phyloP scores from a whole-genome alignment of 2,329 filamentous ascomycete species.

The Penicillium frequentans region DNA sequence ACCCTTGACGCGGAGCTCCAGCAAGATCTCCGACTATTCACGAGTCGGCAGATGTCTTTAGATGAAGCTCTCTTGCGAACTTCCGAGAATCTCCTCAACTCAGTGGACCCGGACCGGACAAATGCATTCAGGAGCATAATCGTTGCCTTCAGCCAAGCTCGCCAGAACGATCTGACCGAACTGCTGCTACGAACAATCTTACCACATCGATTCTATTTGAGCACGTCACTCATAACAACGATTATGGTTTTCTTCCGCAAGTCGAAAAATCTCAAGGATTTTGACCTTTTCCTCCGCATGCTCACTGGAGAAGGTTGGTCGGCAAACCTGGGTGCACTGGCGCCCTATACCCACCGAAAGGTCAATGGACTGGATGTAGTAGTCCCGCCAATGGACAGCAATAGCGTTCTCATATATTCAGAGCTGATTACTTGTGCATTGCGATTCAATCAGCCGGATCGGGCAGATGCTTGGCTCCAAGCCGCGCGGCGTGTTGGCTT shows the following conservation, averaged over 20 bases:
- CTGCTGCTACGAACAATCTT: slow-evolving; percentile 40
- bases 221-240: slow-evolving; percentile 35
- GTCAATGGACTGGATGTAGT: slow-evolving; percentile 40
- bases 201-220: slow-evolving; percentile 39
- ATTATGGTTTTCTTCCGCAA: slow-evolving; percentile 41
- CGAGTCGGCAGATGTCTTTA: slow-evolving; percentile 31
- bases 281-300: slow-evolving; percentile 41
- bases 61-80: slow-evolving; percentile 37
- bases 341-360: slow-evolving; percentile 24
- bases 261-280: slow-evolving; percentile 41
- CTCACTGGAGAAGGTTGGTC: slow-evolving; percentile 36
- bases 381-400: slow-evolving; percentile 34
- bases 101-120: slow-evolving; percentile 38
- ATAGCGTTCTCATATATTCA: slow-evolving; percentile 35
- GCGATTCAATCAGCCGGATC: slow-evolving; percentile 42
- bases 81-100: slow-evolving; percentile 36
- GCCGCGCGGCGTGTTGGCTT: slow-evolving; percentile 36
- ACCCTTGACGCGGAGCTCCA: slow-evolving; percentile 31
- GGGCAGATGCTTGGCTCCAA: slow-evolving; percentile 43
- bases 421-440: slow-evolving; percentile 39
- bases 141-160: slow-evolving; percentile 37
- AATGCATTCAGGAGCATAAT: slow-evolving; percentile 35
- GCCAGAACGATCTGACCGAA: slow-evolving; percentile 42
- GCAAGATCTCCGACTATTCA: slow-evolving; percentile 30
- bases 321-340: slow-evolving; percentile 32